Evolutionary conservation across 495 filamentous ascomycete species (phyloP), one percentile per base, ranked within the genome.

Genomic region (Physcia stellaris): DNA sequence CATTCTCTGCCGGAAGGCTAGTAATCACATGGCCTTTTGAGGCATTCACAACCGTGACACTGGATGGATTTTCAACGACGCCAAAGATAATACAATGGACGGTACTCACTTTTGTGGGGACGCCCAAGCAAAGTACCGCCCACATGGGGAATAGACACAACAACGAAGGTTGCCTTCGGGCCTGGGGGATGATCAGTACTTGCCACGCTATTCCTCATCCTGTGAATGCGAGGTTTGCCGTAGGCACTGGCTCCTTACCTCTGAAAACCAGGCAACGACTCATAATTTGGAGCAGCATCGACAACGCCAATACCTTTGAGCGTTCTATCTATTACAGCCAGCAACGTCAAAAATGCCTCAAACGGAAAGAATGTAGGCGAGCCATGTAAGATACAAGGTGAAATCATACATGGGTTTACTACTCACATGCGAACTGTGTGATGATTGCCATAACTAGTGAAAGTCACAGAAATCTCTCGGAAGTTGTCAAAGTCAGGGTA

Each of bases 101-200:
- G n/a, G 20, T 24, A 28, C 63, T 37, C 72, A 80, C 78, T 69
- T 73, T 46, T 94, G 86, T 37, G 75, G 80, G 42, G 86, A 83
- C 40, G 86, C 88, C 79, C 83, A 98, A 38, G 88, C 86, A 60
- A 93, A 90, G 67, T 86, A 98, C 50, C 82, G 80, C 54, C 90
- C 86, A 57, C 86, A 85, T 24, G 86, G 85, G 43, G 88, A 95
- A 68, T 96, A 98, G 48, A 72, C 75, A 62, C 81, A 88, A 57
- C 88, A 96, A 62, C 90, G 79, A 50, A 90, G 70, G 62, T 86
- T 95, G 56, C 86, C 88, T 68, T 94, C 81, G 41, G 92, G 87
- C 60, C 80, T 83, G 52, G 30, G 32, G 45, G 34, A 18, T 24
- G 22, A 46, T 54, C 22, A 56, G 53, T 57, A 26, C 53, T 41